Evolutionary conservation across 805 yeast genomes (phyloP).

Genomic region (Zygosaccharomyces pseudorouxii): DNA sequence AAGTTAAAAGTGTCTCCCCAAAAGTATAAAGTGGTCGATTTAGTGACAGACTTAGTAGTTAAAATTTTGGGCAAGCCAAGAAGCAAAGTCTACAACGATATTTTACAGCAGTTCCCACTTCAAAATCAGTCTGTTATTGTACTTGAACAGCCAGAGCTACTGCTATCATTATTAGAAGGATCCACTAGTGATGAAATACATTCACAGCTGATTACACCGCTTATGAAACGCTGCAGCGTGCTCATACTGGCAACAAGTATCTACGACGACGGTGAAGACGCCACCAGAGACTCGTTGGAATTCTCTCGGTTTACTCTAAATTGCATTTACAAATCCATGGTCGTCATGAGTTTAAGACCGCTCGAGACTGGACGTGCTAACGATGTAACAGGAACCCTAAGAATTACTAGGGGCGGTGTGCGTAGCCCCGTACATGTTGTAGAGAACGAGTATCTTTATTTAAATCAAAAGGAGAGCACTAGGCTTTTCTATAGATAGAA

Average conservation of each 20-base stretch:
- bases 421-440: slow-evolving; percentile 29
- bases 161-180: slow-evolving; percentile 26
- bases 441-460: slow-evolving; percentile 63
- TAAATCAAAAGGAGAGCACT: slow-evolving; percentile 51
- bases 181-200: slow-evolving; percentile 28
- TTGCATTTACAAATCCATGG: slow-evolving; percentile 26
- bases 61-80: slow-evolving; percentile 55
- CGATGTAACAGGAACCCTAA: slow-evolving; percentile 72
- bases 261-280: slow-evolving; percentile 1
- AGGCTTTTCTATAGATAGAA: slow-evolving; percentile 38
- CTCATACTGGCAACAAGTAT: slow-evolving; percentile 20
- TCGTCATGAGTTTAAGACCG: slow-evolving; percentile 52
- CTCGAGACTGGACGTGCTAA: slow-evolving; percentile 75
- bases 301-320: slow-evolving; percentile 22
- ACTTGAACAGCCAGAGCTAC: slow-evolving; percentile 33
- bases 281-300: slow-evolving; percentile 24
- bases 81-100: slow-evolving; percentile 65
- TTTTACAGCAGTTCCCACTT: slow-evolving; percentile 57
- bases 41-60: slow-evolving; percentile 43
- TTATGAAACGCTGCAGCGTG: slow-evolving; percentile 23
- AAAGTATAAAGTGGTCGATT: slow-evolving; percentile 39
- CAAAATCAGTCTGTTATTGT: slow-evolving; percentile 18
- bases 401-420: slow-evolving; percentile 53
- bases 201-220: slow-evolving; percentile 26
- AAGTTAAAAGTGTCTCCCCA: slow-evolving; percentile 22